Percentiles rank a stretch among this genome's conserved stretches.
Conservation (phyloP, 306 rosid genomes). For the Begonia peltatifolia region DNA sequence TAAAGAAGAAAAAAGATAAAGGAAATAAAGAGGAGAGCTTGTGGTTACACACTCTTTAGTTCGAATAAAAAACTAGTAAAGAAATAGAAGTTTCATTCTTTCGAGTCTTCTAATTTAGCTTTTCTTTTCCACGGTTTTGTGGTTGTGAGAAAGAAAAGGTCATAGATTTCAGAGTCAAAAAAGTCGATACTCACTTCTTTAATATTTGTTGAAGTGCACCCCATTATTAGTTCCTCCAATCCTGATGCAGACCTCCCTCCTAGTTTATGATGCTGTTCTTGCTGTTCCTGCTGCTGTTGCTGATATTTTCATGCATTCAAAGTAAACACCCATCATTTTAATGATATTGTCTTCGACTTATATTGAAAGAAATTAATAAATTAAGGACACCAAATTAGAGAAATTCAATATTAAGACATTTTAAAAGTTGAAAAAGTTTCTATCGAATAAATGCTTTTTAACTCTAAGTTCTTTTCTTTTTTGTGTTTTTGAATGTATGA, state of each 20-base stretch:
- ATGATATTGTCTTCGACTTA: neutral
- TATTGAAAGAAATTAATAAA: neutral
- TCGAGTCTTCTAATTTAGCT: slow-evolving; percentile 5
- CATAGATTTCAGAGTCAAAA: slow-evolving; percentile 52
- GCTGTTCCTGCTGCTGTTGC: slow-evolving; percentile 21
- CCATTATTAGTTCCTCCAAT: slow-evolving; percentile 97
- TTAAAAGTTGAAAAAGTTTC: neutral
- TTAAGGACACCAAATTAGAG: neutral
- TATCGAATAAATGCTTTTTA: neutral
- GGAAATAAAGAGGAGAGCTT: slow-evolving; percentile 17
- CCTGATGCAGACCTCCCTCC: slow-evolving; percentile 90
- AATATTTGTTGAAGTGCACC: slow-evolving; percentile 77
- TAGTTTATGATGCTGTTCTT: slow-evolving; percentile 67
- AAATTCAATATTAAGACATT: too few relatives aligned
- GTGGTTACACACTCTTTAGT: slow-evolving; percentile 29
- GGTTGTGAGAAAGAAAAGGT: slow-evolving; percentile 5
- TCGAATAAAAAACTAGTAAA: slow-evolving; percentile 29
- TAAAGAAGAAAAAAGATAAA: slow-evolving; percentile 17
- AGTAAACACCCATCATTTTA: slow-evolving; percentile 3
- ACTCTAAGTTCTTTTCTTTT: too few relatives aligned
- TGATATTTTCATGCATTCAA: slow-evolving; percentile 13
- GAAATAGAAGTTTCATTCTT: slow-evolving; percentile 7
- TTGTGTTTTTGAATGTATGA: neutral
- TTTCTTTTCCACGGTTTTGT: neutral
- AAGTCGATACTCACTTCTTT: slow-evolving; percentile 58